These are phyloP conservation scores for Hylodesmum podocarpum DNA, from an alignment of 306 rosid genomes.

Conservation along the genomic window DNA sequence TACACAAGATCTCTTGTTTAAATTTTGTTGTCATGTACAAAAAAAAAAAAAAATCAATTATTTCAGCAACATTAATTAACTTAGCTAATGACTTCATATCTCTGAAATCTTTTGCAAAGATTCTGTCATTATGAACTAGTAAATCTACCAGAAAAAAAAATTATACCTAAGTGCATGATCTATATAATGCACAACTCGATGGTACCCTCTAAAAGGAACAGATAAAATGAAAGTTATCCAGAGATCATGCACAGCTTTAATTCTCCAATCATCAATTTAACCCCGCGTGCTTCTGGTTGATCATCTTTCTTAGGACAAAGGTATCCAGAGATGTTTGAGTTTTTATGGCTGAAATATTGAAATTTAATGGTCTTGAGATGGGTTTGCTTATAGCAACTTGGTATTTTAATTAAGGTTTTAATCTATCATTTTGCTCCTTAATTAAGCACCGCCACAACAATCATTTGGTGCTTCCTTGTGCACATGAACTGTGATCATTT, in stretches of 20 bases:
- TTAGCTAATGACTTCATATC: neutral
- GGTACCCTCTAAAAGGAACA: neutral
- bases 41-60: too few relatives aligned
- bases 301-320: neutral
- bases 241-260: neutral
- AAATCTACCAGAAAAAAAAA: neutral
- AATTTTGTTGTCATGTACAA: too few relatives aligned
- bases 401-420: neutral
- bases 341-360: neutral
- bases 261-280: neutral
- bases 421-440: neutral
- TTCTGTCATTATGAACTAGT: neutral
- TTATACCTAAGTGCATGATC: neutral
- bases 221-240: neutral
- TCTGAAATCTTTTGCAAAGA: neutral
- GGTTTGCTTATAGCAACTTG: neutral
- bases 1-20: too few relatives aligned
- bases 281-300: neutral
- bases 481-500: conserved; percentile 41
- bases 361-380: neutral
- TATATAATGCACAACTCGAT: neutral
- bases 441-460: neutral
- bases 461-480: conserved; percentile 15
- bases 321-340: neutral
- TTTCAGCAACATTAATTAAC: neutral